These are phyloP conservation scores for Russula dissimulans DNA, from an alignment of 768 basidiomycete genomes.

Conservation along the genomic window DNA sequence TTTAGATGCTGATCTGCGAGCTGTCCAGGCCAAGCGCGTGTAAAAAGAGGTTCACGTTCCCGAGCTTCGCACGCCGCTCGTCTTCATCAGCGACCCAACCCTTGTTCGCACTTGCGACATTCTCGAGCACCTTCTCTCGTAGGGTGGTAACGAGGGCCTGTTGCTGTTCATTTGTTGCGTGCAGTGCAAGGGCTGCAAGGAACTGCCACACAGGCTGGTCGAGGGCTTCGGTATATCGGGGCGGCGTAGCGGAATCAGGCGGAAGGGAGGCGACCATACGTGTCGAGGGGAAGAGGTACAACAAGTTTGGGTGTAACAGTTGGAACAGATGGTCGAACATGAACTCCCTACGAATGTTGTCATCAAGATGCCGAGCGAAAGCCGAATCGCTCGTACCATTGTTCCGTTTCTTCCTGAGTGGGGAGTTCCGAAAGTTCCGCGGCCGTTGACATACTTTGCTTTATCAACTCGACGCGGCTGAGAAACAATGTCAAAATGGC, in stretches of 20 bases:
- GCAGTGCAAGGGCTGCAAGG: conserved; percentile 80
- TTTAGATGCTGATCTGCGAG: conserved; percentile 47
- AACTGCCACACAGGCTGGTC: conserved; percentile 96
- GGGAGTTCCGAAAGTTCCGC: conserved; percentile 48
- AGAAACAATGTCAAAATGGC: conserved; percentile 86
- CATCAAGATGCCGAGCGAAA: conserved; percentile 3
- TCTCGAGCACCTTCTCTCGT: conserved; percentile 90
- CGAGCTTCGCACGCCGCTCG: conserved; percentile 62
- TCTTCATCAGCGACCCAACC: conserved; percentile 72
- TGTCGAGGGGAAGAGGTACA: conserved; percentile 83
- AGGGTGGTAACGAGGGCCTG: conserved; percentile 75
- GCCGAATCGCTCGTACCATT: conserved; percentile 45
- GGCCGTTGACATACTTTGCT: conserved; percentile 51
- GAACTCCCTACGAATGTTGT: conserved; percentile 49
- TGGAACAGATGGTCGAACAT: conserved; percentile 86
- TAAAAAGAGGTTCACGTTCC: conserved; percentile 88
- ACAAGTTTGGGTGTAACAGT: conserved; percentile 64
- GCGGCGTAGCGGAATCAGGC: conserved; percentile 30
- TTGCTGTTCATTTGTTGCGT: conserved; percentile 80
- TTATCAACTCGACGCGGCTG: conserved; percentile 88
- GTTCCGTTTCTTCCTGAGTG: conserved; percentile 64
- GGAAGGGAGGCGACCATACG: conserved; percentile 38
- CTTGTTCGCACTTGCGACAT: conserved; percentile 70
- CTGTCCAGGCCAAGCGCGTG: conserved; percentile 67
- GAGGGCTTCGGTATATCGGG: conserved; percentile 46